Base-by-base conservation (phyloP, 495 filamentous ascomycete species). In the Achaetomiella virescens region DNA sequence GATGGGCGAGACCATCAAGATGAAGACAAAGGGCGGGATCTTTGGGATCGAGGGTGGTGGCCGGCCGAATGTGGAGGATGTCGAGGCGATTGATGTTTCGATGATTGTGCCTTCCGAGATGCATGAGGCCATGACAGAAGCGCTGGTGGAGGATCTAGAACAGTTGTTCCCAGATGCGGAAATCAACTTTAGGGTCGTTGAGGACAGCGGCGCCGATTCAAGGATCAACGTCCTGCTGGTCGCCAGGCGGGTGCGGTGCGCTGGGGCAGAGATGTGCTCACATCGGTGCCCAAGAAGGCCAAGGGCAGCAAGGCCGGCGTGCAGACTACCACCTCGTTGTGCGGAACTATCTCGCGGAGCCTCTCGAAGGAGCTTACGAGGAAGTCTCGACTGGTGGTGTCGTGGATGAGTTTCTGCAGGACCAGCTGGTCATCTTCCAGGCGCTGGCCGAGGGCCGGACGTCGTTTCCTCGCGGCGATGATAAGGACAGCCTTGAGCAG, bases 371-470 rank as follows among this genome's bases (percentile, higher is more conserved):
- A 80, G 15, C 73, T 93, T 70, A 79, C 25, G 63, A 69, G 5
- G 86, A 90, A 61, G 63, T 88, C 6, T 57, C 63, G 9, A 66
- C 71, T 40, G 77, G 77, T 0, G 80, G 79, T 6, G 75, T 74
- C 21, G 81, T 90, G 8, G 90, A 95, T 66, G 78, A 82, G 63
- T 73, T 83, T 61, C 80, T 91, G 65, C 80, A 88, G 66, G 90
- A 95, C 68, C 90, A 95, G 62, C 61, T 95, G 47, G 81, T 91
- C 2, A 76, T 93, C 3, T 95, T 91, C 62, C 88, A 95, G 64
- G 86, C 85, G 25, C 71, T 96, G 41, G 85, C 81, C 11, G 68
- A 79, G 36, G 84, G 83, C 1, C 66, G 57, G 21, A 79, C 78
- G 38, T 69, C 62, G 15, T 75, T 74, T 21, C 66, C 61, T n/a